Base-by-base conservation (phyloP, 2,329 filamentous ascomycete species). In the Pseudocercospora pini-densiflorae region DNA sequence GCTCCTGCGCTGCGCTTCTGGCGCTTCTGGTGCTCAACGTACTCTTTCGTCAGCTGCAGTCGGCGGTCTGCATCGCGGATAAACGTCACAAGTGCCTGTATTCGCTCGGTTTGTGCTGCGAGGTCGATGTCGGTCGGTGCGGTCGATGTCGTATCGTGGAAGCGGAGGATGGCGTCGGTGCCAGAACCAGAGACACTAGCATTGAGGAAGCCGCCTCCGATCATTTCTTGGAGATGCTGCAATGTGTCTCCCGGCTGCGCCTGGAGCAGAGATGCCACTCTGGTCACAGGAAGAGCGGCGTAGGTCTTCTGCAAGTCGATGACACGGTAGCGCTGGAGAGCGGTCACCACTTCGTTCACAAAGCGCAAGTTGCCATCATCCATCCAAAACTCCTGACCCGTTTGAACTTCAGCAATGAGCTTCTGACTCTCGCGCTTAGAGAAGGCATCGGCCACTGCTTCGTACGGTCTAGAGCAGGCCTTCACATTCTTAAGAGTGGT, bases 311-410 rank as follows among this genome's bases (percentile, higher is more conserved):
- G 88, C 27, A 98, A 83, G 66, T 88, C 88, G 36, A 90, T 83
- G 64, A 98, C 87, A 66, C 91, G 89, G 81, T 90, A 93, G 72
- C 89, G 88, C 71, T 91, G 88, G 75, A 94, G 92, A 9, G 91
- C 88, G 21, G 86, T 81, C 45, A 90, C 77, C 10, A 94, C 89
- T 76, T 92, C 88, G 4, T 83, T 80, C 12, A 97, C 83, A 14
- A 98, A 85, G 3, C 89, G 87, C 3, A 81, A 78, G 74, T 96
- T 98, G 55, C 87, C 87, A 61, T 79, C 77, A 72, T 98, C 93
- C 71, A 86, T 64, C 62, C 71, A 72, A 21, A 88, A 78, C 16
- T 81, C 77, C 53, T 81, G 76, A 40, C 89, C 88, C 14, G 83
- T 81, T 36, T 90, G 86, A 16, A 88, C 84, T 73, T 93, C 91